phyloP scores from a whole-genome alignment of 148 eudicot species.

The Camellia japonica region DNA sequence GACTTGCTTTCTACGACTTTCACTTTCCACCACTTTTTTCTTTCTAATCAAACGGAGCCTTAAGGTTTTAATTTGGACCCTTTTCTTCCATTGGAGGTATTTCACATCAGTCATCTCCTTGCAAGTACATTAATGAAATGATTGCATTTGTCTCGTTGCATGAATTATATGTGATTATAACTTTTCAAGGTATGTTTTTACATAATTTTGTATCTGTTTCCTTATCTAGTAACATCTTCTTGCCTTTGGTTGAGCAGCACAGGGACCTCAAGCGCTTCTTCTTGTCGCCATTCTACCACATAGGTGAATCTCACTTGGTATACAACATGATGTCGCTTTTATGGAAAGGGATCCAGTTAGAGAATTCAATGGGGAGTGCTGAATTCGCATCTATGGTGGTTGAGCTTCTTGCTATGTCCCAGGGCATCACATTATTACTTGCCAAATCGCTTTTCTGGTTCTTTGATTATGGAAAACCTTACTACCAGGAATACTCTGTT shows the following conservation, averaged over 20 bases:
- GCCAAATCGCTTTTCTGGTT: slow-evolving; percentile 56
- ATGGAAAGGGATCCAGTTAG: slow-evolving; percentile 91
- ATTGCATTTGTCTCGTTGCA: not conserved
- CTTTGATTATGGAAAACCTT: slow-evolving; percentile 55
- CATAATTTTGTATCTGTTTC: not conserved
- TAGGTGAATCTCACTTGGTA: slow-evolving; percentile 71
- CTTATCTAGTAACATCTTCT: not conserved
- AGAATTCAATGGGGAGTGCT: slow-evolving; percentile 73
- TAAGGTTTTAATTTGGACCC: not conserved
- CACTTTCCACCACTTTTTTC: too few species aligned
- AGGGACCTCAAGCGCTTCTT: slow-evolving; percentile 73
- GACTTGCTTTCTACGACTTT: too few species aligned
- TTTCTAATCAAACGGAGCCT: too few species aligned
- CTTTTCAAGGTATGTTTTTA: not conserved
- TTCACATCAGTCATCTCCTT: not conserved
- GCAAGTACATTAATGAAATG: not conserved
- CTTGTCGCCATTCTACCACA: slow-evolving; percentile 83
- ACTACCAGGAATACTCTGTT: slow-evolving; percentile 73
- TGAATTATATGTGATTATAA: not conserved
- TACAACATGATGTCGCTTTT: slow-evolving; percentile 92
- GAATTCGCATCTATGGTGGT: slow-evolving; percentile 77
- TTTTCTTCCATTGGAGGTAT: not conserved
- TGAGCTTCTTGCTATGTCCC: slow-evolving; percentile 71
- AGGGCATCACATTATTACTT: slow-evolving; percentile 68
- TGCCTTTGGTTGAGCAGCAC: slow-evolving; percentile 47